Evolutionary conservation across 306 rosid genomes (phyloP).

Genomic region (Fragaria vesca): DNA sequence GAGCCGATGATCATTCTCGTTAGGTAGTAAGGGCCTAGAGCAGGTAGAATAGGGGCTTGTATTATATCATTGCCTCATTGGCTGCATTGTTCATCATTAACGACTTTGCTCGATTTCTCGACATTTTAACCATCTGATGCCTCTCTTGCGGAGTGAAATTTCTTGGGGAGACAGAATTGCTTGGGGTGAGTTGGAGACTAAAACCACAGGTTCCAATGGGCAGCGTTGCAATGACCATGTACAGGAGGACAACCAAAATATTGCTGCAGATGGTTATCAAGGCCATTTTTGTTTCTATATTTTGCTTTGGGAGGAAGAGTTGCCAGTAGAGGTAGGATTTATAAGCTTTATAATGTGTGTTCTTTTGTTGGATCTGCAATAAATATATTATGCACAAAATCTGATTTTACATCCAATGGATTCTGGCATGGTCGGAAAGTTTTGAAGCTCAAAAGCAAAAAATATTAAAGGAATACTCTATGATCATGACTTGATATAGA

Average conservation of each 20-base stretch:
- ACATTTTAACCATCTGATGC: background rate
- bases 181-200: conserved; percentile 1
- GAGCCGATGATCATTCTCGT: background rate
- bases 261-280: background rate
- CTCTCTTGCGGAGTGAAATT: conserved; percentile 4
- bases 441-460: background rate
- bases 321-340: background rate
- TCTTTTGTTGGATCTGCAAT: background rate
- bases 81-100: background rate
- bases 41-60: background rate
- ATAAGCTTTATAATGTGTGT: background rate
- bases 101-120: background rate
- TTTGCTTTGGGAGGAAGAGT: background rate
- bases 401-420: background rate
- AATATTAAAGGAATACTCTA: background rate
- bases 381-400: background rate
- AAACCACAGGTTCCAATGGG: background rate
- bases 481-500: background rate
- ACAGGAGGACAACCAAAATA: background rate
- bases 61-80: background rate
- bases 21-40: background rate
- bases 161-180: conserved; percentile 1
- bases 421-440: background rate
- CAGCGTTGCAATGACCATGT: background rate
- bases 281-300: background rate